Evolutionary conservation across 176 grass and related monocot genomes (phyloP), one percentile per base, ranked within the genome.

Genomic region (Leersia perrieri): DNA sequence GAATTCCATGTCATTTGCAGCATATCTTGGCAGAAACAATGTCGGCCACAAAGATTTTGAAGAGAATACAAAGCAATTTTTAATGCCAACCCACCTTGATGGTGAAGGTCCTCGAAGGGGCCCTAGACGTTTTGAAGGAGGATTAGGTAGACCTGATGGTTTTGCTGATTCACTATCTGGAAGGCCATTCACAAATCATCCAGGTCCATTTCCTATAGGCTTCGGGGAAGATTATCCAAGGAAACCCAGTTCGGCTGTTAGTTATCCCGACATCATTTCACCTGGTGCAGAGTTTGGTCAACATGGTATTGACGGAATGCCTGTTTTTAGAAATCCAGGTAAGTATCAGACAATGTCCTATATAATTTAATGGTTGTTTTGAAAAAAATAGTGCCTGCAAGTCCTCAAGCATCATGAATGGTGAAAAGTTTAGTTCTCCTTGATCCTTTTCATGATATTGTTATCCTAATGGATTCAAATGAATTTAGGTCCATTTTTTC

Each of bases 1-100:
- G 83, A 72, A 85, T 41, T 63, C 71, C 42, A 83, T 82, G 68
- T 64, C 85, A 44, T 73, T 69, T 75, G 73, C 13, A 72, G 68
- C 82, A 61, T 83, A 91, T 91, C 89, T 73, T 87, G 81, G 78
- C 53, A 82, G 84, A 68, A 75, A 86, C 61, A 79, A 75, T 83
- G 39, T 57, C 33, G 72, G 64, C 68, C 90, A 20, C 18, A 87
- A 70, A 69, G 87, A 83, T 63, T 72, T 87, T 68, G 84, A 89
- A 91, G 87, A 91, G 32, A 76, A 80, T 33, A 66, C 73, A 31
- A 91, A 94, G 69, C 89, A 87, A 58, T 89, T 89, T 79, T 69
- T 73, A 28, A 55, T 78, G 68, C 63, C 84, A 82, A 11, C 84
- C 32, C 73, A 72, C 82, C 72, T 91, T 30, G 89, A 94, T 64